These are phyloP conservation scores for Miscanthus lutarioriparius DNA, from an alignment of 176 grass and related monocot genomes.

Conservation along the genomic window DNA sequence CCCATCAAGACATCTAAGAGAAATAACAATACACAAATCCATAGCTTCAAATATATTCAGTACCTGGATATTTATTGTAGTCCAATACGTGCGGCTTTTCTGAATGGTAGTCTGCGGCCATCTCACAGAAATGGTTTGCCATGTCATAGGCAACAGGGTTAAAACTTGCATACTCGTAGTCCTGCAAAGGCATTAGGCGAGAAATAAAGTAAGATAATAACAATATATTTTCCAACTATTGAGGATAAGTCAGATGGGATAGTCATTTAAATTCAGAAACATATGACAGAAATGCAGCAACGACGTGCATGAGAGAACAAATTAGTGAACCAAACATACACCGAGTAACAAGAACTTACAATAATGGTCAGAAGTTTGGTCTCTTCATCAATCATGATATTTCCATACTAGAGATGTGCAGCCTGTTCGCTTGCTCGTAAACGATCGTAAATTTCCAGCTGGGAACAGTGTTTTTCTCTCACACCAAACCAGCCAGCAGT, in stretches of 20 bases:
- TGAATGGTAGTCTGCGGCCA: slow-evolving; percentile 92
- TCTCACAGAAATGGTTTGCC: slow-evolving; percentile 98
- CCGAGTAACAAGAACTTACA: slow-evolving; percentile 51
- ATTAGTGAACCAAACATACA: background rate
- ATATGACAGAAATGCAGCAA: background rate
- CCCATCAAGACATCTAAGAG: background rate
- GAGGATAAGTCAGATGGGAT: background rate
- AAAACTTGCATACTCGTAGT: slow-evolving; percentile 97
- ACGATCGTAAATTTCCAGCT: no score
- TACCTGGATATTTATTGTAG: slow-evolving; percentile 86
- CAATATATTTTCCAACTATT: background rate
- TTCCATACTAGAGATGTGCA: slow-evolving; percentile 96
- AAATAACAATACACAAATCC: background rate
- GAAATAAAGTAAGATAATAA: background rate
- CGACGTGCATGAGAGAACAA: background rate
- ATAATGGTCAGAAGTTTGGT: slow-evolving; percentile 72
- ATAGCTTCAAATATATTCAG: background rate
- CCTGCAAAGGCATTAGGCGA: slow-evolving; percentile 37
- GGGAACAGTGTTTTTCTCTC: no score
- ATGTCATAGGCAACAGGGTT: slow-evolving; percentile 85
- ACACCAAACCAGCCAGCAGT: no score
- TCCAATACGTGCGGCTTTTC: slow-evolving; percentile 82
- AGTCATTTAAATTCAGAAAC: slow-evolving; percentile 18
- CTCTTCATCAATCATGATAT: slow-evolving; percentile 97
- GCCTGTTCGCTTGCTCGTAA: no score